Evolutionary conservation across 2,329 filamentous ascomycete genomes (phyloP).

Genomic region (Triangularia verruculosa): DNA sequence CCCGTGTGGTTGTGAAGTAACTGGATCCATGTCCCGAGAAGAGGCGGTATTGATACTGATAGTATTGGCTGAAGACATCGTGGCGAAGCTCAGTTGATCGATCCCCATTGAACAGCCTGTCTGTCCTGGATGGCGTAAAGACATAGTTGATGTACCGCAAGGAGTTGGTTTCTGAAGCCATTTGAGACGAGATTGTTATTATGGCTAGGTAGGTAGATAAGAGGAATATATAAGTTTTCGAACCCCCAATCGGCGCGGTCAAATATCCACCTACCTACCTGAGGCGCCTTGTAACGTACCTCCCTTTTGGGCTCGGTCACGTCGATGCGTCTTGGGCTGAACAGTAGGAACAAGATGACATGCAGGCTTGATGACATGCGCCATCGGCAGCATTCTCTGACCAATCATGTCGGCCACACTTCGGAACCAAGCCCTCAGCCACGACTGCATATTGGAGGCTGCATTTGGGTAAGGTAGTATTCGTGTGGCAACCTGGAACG

Average conservation of each 20-base stretch:
- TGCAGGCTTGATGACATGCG: neutral
- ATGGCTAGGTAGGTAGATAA: no score
- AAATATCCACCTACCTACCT: no score
- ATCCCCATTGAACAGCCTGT: neutral
- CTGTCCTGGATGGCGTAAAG: neutral
- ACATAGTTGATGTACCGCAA: neutral
- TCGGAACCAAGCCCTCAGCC: neutral
- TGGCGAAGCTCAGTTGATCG: neutral
- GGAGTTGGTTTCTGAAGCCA: neutral
- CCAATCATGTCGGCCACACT: neutral
- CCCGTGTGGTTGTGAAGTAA: neutral
- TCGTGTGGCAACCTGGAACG: neutral
- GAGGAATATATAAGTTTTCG: no score
- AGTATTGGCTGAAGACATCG: neutral
- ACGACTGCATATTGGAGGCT: neutral
- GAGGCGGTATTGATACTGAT: neutral
- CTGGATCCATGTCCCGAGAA: neutral
- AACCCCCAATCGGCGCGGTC: no score
- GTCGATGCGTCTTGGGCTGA: neutral
- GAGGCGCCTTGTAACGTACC: no score
- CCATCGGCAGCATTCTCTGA: neutral
- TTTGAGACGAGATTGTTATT: neutral
- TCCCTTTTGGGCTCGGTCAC: neutral
- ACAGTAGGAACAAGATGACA: no score
- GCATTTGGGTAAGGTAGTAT: neutral